Conservation (phyloP, 495 filamentous ascomycete genomes). For the Xylaria longipes region DNA sequence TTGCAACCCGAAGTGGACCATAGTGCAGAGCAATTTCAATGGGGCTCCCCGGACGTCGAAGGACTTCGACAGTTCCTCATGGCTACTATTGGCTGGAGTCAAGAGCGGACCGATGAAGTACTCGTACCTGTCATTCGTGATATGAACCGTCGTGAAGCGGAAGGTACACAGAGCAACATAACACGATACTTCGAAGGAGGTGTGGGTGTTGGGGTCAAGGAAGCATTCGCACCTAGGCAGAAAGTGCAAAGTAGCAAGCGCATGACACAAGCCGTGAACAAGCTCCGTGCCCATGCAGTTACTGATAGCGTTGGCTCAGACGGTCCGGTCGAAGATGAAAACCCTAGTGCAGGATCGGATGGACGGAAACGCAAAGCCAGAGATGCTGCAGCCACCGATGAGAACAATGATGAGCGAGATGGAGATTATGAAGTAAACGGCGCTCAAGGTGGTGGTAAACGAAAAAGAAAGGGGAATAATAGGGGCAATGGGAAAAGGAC, state of each 20-base stretch:
- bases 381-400: constrained; percentile 29
- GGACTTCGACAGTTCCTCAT: constrained; percentile 85
- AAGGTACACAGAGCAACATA: constrained; percentile 95
- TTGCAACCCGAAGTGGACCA: constrained; percentile 82
- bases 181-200: constrained; percentile 77
- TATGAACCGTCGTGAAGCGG: constrained; percentile 84
- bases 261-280: constrained; percentile 81
- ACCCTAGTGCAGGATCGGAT: constrained; percentile 11
- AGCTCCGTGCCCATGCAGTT: constrained; percentile 57
- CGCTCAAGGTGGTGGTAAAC: constrained; percentile 20
- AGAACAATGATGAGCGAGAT: constrained; percentile 23
- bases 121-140: constrained; percentile 92
- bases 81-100: constrained; percentile 90
- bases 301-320: constrained; percentile 26
- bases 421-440: constrained; percentile 29
- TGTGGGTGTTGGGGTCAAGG: constrained; percentile 51
- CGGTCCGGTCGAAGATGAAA: constrained; percentile 32
- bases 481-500: constrained; percentile 36
- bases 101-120: constrained; percentile 91
- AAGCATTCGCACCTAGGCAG: constrained; percentile 80
- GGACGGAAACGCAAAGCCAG: constrained; percentile 34
- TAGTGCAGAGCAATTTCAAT: constrained; percentile 80
- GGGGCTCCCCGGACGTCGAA: constrained; percentile 93
- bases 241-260: constrained; percentile 72
- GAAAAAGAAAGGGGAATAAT: constrained; percentile 34